These are phyloP conservation scores for Fusarium incarnatum DNA, from an alignment of 2,329 filamentous ascomycete species.

Conservation along the genomic window DNA sequence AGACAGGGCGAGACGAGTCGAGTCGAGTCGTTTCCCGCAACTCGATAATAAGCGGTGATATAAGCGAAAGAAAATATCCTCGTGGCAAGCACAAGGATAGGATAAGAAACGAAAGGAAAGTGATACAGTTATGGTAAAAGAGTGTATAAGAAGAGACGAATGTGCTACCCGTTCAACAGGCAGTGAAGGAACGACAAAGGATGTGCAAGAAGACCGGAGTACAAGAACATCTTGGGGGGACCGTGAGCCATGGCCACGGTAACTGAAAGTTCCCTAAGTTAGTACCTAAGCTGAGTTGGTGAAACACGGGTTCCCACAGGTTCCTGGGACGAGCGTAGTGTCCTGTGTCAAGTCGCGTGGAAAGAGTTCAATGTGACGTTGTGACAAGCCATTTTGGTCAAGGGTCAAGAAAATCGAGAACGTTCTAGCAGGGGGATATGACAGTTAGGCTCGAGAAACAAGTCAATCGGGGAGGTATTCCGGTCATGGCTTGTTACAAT, in stretches of 20 bases:
- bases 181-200: slow-evolving; percentile 27
- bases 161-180: slow-evolving; percentile 25
- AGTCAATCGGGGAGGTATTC: slow-evolving; percentile 12
- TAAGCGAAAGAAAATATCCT: slow-evolving; percentile 27
- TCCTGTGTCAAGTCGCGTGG: slow-evolving; percentile 27
- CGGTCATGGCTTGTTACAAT: slow-evolving; percentile 23
- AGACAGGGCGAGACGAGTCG: slow-evolving; percentile 11
- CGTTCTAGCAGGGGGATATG: slow-evolving; percentile 18
- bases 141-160: slow-evolving; percentile 22
- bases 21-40: slow-evolving; percentile 10
- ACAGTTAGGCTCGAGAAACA: slow-evolving; percentile 13
- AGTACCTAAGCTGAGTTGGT: slow-evolving; percentile 12
- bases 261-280: neutral
- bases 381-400: neutral
- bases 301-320: slow-evolving; percentile 25
- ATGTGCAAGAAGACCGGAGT: slow-evolving; percentile 9
- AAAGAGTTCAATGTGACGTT: slow-evolving; percentile 21
- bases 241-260: slow-evolving; percentile 8
- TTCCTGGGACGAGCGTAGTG: slow-evolving; percentile 1
- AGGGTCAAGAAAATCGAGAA: slow-evolving; percentile 21
- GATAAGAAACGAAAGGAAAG: slow-evolving; percentile 25
- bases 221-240: slow-evolving; percentile 8
- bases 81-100: slow-evolving; percentile 24
- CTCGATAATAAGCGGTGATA: slow-evolving; percentile 20
- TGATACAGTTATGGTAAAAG: slow-evolving; percentile 32